Conservation (phyloP, 2,329 filamentous ascomycete species). For the Lachnellula cervina region DNA sequence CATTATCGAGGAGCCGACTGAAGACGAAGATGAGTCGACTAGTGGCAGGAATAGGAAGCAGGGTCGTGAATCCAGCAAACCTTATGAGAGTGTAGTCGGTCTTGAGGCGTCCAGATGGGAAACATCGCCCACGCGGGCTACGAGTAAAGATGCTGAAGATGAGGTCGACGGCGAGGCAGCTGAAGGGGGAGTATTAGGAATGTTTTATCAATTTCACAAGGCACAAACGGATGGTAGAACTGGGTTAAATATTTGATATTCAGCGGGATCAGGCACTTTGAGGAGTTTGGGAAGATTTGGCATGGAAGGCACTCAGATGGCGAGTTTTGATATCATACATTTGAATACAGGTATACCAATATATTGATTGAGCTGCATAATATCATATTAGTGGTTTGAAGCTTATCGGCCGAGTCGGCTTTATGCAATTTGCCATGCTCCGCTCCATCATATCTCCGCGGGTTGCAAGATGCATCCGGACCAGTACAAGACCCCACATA, state of each 20-base stretch:
- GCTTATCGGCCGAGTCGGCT: too few species aligned
- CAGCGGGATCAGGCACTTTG: background rate
- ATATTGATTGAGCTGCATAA: background rate
- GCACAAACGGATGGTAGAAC: conserved; percentile 47
- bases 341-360: background rate
- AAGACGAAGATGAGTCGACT: conserved; percentile 40
- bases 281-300: conserved; percentile 2
- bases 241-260: conserved; percentile 32
- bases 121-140: conserved; percentile 32
- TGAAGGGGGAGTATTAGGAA: conserved; percentile 55
- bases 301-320: background rate
- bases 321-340: background rate
- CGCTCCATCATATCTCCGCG: too few species aligned
- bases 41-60: conserved; percentile 9
- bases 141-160: conserved; percentile 34
- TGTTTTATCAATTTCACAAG: conserved; percentile 64
- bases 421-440: too few species aligned
- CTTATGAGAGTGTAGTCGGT: conserved; percentile 26
- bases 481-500: too few species aligned
- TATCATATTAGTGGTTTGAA: background rate
- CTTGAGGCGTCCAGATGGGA: conserved; percentile 42
- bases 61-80: conserved; percentile 25
- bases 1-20: conserved; percentile 52
- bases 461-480: too few species aligned
- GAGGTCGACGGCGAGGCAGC: conserved; percentile 43